These are phyloP conservation scores for Neurospora sp. DNA, from an alignment of 495 filamentous ascomycete genomes.

Conservation along the genomic window DNA sequence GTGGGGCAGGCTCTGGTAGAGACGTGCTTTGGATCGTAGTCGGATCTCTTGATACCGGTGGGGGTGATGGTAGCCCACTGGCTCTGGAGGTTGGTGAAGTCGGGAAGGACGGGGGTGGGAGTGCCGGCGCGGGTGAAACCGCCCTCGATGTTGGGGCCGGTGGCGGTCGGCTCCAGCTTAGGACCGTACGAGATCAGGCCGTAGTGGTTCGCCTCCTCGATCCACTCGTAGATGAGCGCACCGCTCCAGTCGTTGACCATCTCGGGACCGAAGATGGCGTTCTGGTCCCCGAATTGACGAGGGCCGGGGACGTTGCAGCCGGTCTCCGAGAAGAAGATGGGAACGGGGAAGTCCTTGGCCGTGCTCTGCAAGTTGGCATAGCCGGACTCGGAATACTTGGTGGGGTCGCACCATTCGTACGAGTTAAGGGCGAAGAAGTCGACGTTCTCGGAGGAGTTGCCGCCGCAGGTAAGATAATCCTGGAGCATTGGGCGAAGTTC, in stretches of 20 bases:
- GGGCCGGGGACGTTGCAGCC: constrained; percentile 61
- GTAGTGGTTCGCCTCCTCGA: constrained; percentile 76
- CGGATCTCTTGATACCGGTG: constrained; percentile 51
- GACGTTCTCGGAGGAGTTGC: constrained; percentile 55
- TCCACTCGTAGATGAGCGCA: constrained; percentile 84
- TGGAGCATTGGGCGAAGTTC: constrained; percentile 76
- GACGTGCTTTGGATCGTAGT: constrained; percentile 49
- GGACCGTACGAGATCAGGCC: constrained; percentile 73
- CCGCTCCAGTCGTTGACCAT: constrained; percentile 76
- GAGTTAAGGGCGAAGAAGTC: constrained; percentile 84
- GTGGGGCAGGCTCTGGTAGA: constrained; percentile 62
- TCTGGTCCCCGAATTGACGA: constrained; percentile 66
- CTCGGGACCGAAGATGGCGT: constrained; percentile 58
- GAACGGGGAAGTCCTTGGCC: constrained; percentile 49
- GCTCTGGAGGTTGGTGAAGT: constrained; percentile 66
- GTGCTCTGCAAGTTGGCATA: constrained; percentile 53
- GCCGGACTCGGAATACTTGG: constrained; percentile 53
- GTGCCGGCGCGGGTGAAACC: constrained; percentile 63
- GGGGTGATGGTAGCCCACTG: constrained; percentile 69
- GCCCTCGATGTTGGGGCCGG: constrained; percentile 44
- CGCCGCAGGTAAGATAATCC: constrained; percentile 74
- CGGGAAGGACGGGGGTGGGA: constrained; percentile 62
- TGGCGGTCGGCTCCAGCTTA: constrained; percentile 33
- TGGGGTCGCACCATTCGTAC: constrained; percentile 78
- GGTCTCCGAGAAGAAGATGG: constrained; percentile 81